A percentile compares a stretch with the other conserved stretches of the same genome.
Evolutionary conservation across 768 basidiomycete species (phyloP).

Genomic region (Phlebiopsis gigantea): DNA sequence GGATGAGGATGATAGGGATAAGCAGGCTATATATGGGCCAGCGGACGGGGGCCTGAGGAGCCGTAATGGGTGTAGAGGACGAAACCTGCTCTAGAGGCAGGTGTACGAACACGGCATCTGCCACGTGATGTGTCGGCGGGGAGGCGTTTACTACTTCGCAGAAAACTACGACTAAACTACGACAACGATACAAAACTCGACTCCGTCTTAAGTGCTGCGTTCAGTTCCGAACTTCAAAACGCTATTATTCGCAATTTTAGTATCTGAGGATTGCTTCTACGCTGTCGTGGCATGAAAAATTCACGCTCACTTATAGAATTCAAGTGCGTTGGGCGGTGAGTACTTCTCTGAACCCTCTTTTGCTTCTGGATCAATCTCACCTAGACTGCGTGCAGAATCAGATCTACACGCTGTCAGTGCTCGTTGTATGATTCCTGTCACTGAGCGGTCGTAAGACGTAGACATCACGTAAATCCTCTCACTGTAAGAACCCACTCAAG

Average conservation of each 20-base stretch:
- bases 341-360: background rate
- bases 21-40: background rate
- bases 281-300: background rate
- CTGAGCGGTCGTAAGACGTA: background rate
- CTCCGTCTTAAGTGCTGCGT: too few relatives aligned
- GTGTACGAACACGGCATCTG: conserved; percentile 1
- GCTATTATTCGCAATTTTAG: too few relatives aligned
- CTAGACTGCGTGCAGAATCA: background rate
- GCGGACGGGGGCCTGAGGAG: background rate
- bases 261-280: background rate
- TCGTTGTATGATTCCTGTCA: background rate
- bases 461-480: background rate
- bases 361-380: background rate
- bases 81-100: conserved; percentile 5
- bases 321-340: background rate
- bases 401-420: background rate
- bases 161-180: too few relatives aligned
- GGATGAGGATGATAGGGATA: background rate
- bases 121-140: conserved; percentile 4
- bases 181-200: too few relatives aligned
- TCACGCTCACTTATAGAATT: background rate
- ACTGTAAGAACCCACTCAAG: too few relatives aligned
- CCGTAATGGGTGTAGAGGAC: conserved; percentile 5
- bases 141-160: too few relatives aligned
- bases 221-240: too few relatives aligned